Percentiles rank a stretch among this genome's conserved stretches.
Conservation (phyloP, 202 grass and related monocot species). For the Sporobolus alterniflorus region DNA sequence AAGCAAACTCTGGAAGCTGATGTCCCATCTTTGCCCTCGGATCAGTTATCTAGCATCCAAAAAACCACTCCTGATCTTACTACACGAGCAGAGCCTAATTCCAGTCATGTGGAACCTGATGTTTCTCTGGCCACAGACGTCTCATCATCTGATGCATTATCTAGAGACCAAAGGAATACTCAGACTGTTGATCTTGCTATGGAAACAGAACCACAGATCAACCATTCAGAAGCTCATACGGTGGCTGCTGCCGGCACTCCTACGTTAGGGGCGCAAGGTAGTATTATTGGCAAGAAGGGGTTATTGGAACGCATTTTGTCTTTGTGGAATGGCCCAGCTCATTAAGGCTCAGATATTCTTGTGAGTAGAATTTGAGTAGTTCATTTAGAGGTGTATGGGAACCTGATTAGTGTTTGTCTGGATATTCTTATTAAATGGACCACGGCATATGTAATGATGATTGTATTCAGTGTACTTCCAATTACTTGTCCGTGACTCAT, state of each 20-base stretch:
- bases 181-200: slow-evolving; percentile 10
- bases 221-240: neutral
- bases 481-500: neutral
- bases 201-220: neutral
- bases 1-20: slow-evolving; percentile 4
- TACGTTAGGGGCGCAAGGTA: neutral
- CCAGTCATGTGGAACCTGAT: slow-evolving; percentile 15
- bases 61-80: slow-evolving; percentile 20
- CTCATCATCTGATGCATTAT: slow-evolving; percentile 1
- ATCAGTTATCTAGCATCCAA: slow-evolving; percentile 15
- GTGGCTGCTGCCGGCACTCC: slow-evolving; percentile 6
- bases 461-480: neutral
- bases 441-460: neutral
- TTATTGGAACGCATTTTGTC: slow-evolving; percentile 35
- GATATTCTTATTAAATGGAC: neutral
- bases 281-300: slow-evolving; percentile 16
- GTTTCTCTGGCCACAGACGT: neutral
- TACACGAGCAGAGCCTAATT: slow-evolving; percentile 9
- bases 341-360: neutral
- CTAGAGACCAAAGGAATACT: neutral
- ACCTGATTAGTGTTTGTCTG: neutral
- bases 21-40: neutral
- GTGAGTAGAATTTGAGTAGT: neutral
- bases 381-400: neutral
- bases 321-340: slow-evolving; percentile 5